Evolutionary conservation across 257 asterid species (phyloP), one percentile per base, ranked within the genome.

Genomic region (Nicotiana benthamiana): DNA sequence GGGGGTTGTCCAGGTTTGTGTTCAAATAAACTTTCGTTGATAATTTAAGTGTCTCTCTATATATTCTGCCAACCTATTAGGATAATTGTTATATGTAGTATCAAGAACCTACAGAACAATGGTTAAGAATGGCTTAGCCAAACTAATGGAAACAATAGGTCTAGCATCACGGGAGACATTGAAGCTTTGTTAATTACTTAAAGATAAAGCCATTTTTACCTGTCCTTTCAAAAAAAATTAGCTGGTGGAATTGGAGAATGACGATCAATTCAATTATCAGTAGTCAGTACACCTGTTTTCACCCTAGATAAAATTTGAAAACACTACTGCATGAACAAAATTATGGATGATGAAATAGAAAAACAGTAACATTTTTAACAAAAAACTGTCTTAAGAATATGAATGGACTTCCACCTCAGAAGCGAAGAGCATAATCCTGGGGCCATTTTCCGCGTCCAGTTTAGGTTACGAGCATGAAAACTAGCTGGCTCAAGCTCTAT

Each of bases 361-460:
- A 43, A 24, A 46, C 60, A 46, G 27, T 72, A 46, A 17, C 78
- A 63, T 43, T 70, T 43, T 70, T 0, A 46, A 46, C 77, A 70
- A 11, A 0, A 67, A 13, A 4, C 1, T 1, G 0, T 46, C 78
- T 22, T 24, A 24, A 46, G 30, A 24, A 46, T 72, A 24, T 48
- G 79, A 26, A 26, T 74, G 2, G 79, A 9, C 40, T 74, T 74
- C 78, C 79, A 48, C 24, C 79, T 51, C 77, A 74, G 16, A 74
- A 26, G 40, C 2, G 1, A 24, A 48, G 60, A 13, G 22, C 13
- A 11, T 6, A 70, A 40, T 72, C 13, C 32, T 7, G 78, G 43
- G 78, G 36, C 7, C 26, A 48, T 8, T 74, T 48, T 48, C 61
- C 22, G 13, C n/a, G 20, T 26, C 59, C 57, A 70, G 22, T 70